Evolutionary conservation across 2,329 filamentous ascomycete species (phyloP).

Genomic region (Calonectria pseudoreteaudii): DNA sequence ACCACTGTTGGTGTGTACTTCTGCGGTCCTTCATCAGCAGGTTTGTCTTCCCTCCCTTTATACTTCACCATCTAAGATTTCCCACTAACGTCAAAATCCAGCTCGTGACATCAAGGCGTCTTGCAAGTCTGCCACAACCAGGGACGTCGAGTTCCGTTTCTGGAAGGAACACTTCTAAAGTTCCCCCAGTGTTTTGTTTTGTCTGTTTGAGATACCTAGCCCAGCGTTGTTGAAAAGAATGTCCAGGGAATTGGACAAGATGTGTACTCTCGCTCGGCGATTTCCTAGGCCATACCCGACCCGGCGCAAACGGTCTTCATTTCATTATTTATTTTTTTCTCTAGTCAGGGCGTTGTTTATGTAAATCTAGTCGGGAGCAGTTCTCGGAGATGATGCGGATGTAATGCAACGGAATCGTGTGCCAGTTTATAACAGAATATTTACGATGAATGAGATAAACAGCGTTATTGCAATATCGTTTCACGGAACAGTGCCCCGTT

Average conservation of each 20-base stretch:
- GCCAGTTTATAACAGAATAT: neutral
- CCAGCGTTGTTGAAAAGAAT: slow-evolving; percentile 22
- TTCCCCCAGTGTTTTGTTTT: slow-evolving; percentile 26
- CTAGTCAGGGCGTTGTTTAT: slow-evolving; percentile 9
- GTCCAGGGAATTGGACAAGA: neutral
- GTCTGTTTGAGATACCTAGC: slow-evolving; percentile 38
- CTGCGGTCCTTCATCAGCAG: slow-evolving; percentile 84
- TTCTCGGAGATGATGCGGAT: neutral
- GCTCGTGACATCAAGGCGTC: slow-evolving; percentile 89
- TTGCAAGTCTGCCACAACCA: slow-evolving; percentile 76
- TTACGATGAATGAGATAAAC: slow-evolving; percentile 11
- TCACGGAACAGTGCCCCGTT: neutral
- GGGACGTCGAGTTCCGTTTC: slow-evolving; percentile 92
- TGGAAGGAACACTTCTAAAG: slow-evolving; percentile 94
- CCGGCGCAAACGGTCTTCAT: slow-evolving; percentile 19
- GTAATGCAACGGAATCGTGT: neutral
- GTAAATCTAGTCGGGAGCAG: slow-evolving; percentile 23
- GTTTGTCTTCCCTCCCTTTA: slow-evolving; percentile 52
- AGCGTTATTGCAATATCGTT: neutral
- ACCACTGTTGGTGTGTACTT: slow-evolving; percentile 98
- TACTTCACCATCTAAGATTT: too few species aligned
- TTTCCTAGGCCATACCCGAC: slow-evolving; percentile 6
- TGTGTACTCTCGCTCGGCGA: slow-evolving; percentile 1
- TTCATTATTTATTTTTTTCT: too few species aligned
- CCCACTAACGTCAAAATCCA: slow-evolving; percentile 56